Conservation (phyloP, 768 basidiomycete genomes). For the Omphalotus guepiniiformis region DNA sequence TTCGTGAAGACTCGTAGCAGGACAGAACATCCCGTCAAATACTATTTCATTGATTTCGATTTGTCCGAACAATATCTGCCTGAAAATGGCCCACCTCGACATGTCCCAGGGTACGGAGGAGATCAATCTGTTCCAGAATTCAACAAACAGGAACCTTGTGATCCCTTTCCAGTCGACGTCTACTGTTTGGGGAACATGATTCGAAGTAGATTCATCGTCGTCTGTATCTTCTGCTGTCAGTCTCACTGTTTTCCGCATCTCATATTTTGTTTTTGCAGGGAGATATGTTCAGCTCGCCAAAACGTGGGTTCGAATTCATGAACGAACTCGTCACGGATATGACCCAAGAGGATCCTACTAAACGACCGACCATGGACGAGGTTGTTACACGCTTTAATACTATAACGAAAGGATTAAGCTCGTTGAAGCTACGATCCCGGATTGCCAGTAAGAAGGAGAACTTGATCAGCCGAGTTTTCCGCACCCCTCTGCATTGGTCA, state of each 20-base stretch:
- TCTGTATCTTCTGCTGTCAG: background rate
- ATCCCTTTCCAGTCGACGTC: constrained; percentile 42
- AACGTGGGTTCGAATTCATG: constrained; percentile 23
- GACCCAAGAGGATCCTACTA: constrained; percentile 29
- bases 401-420: constrained; percentile 8
- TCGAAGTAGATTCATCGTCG: background rate
- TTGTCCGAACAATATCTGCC: constrained; percentile 25
- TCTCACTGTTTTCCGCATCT: background rate
- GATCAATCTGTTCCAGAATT: constrained; percentile 41
- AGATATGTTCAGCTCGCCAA: background rate
- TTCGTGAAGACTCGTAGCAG: constrained; percentile 18
- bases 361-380: constrained; percentile 35
- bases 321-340: constrained; percentile 28
- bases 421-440: constrained; percentile 17
- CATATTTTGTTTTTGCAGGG: background rate
- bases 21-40: constrained; percentile 26
- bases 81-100: constrained; percentile 19
- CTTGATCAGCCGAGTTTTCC: background rate
- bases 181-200: constrained; percentile 40
- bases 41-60: constrained; percentile 37
- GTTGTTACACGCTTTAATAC: constrained; percentile 25
- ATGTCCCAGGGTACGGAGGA: constrained; percentile 30
- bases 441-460: background rate
- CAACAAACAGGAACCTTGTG: constrained; percentile 13
- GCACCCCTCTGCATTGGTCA: background rate